A percentile compares a stretch with the other conserved stretches of the same genome.
Evolutionary conservation across 2,329 filamentous ascomycete genomes (phyloP).

Genomic region (Penicillium vulpinum): DNA sequence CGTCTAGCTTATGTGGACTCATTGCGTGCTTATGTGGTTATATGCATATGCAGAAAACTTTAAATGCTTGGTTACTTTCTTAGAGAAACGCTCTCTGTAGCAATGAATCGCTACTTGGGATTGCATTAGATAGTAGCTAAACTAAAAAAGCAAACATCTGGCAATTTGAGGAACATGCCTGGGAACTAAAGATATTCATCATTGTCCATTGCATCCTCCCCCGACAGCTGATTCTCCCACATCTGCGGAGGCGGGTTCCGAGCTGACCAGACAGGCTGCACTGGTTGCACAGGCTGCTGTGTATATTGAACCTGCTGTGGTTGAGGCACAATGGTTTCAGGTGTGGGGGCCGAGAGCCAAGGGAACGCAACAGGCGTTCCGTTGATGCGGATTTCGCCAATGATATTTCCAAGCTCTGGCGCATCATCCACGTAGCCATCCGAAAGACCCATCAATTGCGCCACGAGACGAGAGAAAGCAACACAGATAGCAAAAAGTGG

Average conservation of each 20-base stretch:
- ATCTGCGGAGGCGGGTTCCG: slow-evolving; percentile 6
- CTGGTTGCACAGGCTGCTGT: slow-evolving; percentile 7
- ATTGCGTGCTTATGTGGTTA: neutral
- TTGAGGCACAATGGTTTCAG: slow-evolving; percentile 13
- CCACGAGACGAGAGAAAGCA: slow-evolving; percentile 32
- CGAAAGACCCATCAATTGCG: slow-evolving; percentile 42
- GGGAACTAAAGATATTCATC: slow-evolving; percentile 32
- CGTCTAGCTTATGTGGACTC: no score
- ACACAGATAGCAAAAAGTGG: slow-evolving; percentile 35
- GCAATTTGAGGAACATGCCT: neutral
- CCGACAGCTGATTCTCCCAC: slow-evolving; percentile 18
- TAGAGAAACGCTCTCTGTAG: neutral
- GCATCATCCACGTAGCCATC: slow-evolving; percentile 45
- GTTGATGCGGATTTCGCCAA: slow-evolving; percentile 33
- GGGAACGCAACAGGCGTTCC: slow-evolving; percentile 28
- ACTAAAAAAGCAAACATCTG: neutral
- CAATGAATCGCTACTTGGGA: neutral
- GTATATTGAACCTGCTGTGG: neutral
- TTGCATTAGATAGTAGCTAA: neutral
- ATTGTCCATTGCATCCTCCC: slow-evolving; percentile 30
- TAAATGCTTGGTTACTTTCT: neutral
- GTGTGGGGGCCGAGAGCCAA: slow-evolving; percentile 18
- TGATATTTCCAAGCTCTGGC: slow-evolving; percentile 23
- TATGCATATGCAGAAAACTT: neutral
- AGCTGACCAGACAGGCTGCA: slow-evolving; percentile 17